Percentiles rank a stretch among this genome's conserved stretches.
Evolutionary conservation across 164 flowering plant species (phyloP).

Genomic region (Saururus chinensis): DNA sequence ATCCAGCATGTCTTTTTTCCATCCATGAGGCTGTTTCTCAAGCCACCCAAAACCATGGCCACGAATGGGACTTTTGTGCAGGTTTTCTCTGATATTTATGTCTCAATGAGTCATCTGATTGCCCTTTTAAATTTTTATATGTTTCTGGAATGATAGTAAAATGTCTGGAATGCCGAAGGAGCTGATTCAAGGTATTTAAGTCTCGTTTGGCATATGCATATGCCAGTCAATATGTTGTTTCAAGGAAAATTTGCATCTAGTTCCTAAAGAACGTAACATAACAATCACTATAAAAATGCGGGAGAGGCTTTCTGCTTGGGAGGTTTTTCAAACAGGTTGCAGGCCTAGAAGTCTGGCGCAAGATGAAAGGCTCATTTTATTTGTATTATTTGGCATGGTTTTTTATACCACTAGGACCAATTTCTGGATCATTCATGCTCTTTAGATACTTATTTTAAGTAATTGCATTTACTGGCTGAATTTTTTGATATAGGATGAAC

Average conservation of each 20-base stretch:
- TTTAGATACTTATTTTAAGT: too few species aligned
- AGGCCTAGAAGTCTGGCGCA: too few species aligned
- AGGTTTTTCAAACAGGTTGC: too few species aligned
- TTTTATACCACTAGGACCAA: too few species aligned
- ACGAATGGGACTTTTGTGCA: slow-evolving; percentile 85
- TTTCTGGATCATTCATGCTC: too few species aligned
- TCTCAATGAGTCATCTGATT: neutral
- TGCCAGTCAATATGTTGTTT: neutral
- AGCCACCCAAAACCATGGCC: slow-evolving; percentile 80
- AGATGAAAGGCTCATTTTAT: too few species aligned
- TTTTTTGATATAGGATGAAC: too few species aligned
- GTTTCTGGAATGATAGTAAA: neutral
- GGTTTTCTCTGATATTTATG: slow-evolving; percentile 28
- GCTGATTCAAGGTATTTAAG: neutral
- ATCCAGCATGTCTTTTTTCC: slow-evolving; percentile 89
- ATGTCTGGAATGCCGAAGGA: too few species aligned
- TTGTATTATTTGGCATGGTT: too few species aligned
- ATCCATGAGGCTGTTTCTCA: slow-evolving; percentile 81
- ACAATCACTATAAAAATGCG: too few species aligned
- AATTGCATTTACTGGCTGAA: too few species aligned
- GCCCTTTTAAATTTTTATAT: neutral
- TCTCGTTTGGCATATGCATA: neutral
- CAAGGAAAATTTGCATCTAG: neutral
- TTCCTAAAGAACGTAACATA: neutral
- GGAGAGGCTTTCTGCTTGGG: too few species aligned